Percentiles rank a stretch among this genome's conserved stretches.
phyloP scores from a whole-genome alignment of 768 basidiomycete genomes.

The Leccinum obscurum region DNA sequence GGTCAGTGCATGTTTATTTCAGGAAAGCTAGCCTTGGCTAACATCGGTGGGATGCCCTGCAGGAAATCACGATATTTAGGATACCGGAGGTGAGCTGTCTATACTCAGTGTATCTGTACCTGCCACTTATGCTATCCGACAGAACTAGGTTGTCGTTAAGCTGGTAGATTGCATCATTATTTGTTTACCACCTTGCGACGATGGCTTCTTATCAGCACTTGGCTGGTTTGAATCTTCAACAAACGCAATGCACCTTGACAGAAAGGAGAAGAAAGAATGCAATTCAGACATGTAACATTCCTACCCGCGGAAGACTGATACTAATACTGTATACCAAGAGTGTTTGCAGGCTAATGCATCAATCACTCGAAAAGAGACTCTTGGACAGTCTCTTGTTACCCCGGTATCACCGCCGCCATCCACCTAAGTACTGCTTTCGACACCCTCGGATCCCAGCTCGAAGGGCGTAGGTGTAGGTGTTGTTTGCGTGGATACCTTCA shows the following conservation, averaged over 20 bases:
- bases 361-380: neutral
- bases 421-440: neutral
- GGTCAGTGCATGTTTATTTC: slow-evolving; percentile 39
- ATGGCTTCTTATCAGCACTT: slow-evolving; percentile 1
- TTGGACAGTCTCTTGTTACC: slow-evolving; percentile 3
- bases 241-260: neutral
- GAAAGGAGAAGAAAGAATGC: neutral
- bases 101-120: neutral
- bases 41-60: slow-evolving; percentile 3
- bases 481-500: slow-evolving; percentile 36
- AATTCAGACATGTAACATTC: slow-evolving; percentile 1
- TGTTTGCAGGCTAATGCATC: neutral
- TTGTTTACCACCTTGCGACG: slow-evolving; percentile 6
- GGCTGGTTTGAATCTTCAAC: slow-evolving; percentile 6
- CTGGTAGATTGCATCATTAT: slow-evolving; percentile 4
- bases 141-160: slow-evolving; percentile 35
- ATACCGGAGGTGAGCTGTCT: slow-evolving; percentile 71
- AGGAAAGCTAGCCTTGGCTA: neutral
- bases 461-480: slow-evolving; percentile 36
- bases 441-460: slow-evolving; percentile 27
- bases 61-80: slow-evolving; percentile 89
- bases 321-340: slow-evolving; percentile 17
- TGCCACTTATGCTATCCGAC: slow-evolving; percentile 6
- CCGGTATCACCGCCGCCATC: slow-evolving; percentile 22
- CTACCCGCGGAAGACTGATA: slow-evolving; percentile 6